Conservation (phyloP, 208 protist species). For the Wallacemonas rigidus region DNA sequence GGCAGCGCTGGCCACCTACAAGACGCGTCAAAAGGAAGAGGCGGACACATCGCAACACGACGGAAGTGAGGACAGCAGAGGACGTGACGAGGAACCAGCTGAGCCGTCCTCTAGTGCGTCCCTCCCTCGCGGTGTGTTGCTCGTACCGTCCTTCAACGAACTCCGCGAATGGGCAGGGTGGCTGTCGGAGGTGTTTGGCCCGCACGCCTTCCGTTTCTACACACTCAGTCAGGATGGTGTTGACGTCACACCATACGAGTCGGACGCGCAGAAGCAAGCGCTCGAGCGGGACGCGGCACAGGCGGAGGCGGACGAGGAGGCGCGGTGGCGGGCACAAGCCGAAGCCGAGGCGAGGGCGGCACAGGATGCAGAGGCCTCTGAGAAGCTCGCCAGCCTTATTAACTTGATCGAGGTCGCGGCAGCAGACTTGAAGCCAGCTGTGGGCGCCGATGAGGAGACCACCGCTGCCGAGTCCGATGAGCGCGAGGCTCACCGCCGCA, state of each 20-base stretch:
- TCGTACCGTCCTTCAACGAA: conserved; percentile 49
- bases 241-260: not conserved
- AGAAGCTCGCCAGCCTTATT: not conserved
- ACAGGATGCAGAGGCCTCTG: not conserved
- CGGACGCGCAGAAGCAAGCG: not conserved
- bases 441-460: not conserved
- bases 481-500: not conserved
- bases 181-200: conserved; percentile 59
- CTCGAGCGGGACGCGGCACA: conserved; percentile 9
- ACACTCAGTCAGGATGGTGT: conserved; percentile 30
- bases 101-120: not conserved
- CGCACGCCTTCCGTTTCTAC: conserved; percentile 46
- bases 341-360: conserved; percentile 2
- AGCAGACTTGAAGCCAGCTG: conserved; percentile 1
- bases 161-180: conserved; percentile 37
- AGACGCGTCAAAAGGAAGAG: conserved; percentile 16
- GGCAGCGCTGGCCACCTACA: too few species aligned
- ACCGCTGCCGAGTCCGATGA: not conserved
- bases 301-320: conserved; percentile 10
- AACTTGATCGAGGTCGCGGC: conserved; percentile 11
- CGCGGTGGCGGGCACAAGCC: conserved; percentile 7
- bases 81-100: not conserved
- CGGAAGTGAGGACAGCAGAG: not conserved
- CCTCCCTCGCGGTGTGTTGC: conserved; percentile 46
- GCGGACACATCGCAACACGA: not conserved